These are phyloP conservation scores for Chaetomium sp. DNA, from an alignment of 2,329 filamentous ascomycete genomes.

Conservation along the genomic window DNA sequence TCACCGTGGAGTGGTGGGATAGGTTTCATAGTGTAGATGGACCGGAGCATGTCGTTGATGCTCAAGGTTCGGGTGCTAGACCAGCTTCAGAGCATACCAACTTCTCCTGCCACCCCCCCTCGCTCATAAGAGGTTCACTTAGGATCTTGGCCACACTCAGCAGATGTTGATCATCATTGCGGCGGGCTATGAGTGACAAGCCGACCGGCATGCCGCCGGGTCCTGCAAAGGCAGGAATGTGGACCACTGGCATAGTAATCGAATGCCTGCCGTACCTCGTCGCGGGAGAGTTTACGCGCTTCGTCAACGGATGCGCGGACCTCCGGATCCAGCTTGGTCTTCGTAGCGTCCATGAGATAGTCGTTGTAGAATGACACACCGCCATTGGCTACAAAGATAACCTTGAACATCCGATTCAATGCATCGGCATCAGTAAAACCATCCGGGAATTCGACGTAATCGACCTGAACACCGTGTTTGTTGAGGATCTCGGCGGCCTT, in stretches of 20 bases:
- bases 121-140: background rate
- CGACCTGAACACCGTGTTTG: background rate
- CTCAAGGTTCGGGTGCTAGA: no score
- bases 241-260: background rate
- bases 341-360: background rate
- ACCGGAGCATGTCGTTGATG: no score
- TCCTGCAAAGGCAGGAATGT: background rate
- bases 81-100: no score
- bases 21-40: no score
- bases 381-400: background rate
- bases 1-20: no score
- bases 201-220: background rate
- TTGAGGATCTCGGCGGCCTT: constrained; percentile 20
- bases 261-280: background rate
- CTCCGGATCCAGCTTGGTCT: background rate
- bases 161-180: background rate
- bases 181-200: background rate
- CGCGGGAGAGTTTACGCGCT: background rate
- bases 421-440: background rate
- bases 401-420: background rate
- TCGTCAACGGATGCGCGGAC: background rate
- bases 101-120: background rate
- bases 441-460: background rate
- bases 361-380: background rate
- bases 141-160: background rate